Percentiles rank a stretch among this genome's conserved stretches.
Evolutionary conservation across 306 rosid genomes (phyloP).

Genomic region (Macrotyloma uniflorum): DNA sequence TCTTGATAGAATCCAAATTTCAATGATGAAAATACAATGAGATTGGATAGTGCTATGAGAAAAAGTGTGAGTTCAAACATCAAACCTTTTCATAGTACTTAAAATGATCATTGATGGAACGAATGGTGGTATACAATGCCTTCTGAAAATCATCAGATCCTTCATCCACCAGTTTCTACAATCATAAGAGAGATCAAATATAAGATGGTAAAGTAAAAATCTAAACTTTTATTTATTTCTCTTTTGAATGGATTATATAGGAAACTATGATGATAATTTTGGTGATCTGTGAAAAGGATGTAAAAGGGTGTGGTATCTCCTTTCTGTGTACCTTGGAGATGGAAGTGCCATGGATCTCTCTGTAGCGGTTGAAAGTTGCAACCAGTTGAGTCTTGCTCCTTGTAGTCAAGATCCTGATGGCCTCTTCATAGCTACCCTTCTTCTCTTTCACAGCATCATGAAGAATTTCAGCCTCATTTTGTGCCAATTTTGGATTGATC

Average conservation of each 20-base stretch:
- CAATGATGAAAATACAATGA: background rate
- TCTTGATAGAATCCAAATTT: background rate
- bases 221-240: background rate
- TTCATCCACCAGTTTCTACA: constrained; percentile 63
- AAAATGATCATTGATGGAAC: constrained; percentile 58
- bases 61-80: constrained; percentile 45
- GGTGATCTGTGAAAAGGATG: background rate
- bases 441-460: constrained; percentile 74
- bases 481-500: constrained; percentile 50
- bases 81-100: constrained; percentile 82
- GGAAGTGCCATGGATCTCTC: constrained; percentile 56
- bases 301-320: background rate
- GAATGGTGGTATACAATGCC: constrained; percentile 61
- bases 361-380: constrained; percentile 69
- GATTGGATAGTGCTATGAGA: background rate
- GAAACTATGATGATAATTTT: background rate
- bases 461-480: constrained; percentile 70
- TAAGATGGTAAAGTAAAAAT: background rate
- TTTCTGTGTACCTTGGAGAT: constrained; percentile 58
- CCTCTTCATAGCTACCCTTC: constrained; percentile 60
- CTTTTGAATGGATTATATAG: background rate
- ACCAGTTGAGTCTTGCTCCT: constrained; percentile 61
- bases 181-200: background rate
- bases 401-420: constrained; percentile 67
- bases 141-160: constrained; percentile 46